Evolutionary conservation across 192 early-diverging fungal species (phyloP).

Genomic region (Powellomyces hirtus): DNA sequence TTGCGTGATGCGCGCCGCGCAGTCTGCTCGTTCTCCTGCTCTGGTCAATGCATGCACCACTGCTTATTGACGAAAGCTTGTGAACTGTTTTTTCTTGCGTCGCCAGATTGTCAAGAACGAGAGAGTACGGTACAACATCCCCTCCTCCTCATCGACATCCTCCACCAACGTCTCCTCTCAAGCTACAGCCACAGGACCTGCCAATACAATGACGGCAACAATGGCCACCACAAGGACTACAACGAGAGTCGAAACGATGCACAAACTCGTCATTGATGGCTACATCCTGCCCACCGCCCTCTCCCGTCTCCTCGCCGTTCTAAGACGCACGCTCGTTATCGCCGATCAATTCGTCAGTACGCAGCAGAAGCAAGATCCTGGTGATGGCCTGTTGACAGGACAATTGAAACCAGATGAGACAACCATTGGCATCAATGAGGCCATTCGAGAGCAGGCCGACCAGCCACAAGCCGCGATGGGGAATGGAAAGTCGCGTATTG

Average conservation of each 20-base stretch:
- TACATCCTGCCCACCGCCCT: slow-evolving; percentile 16
- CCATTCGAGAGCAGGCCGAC: too few relatives aligned
- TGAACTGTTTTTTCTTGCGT: neutral
- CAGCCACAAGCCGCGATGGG: too few relatives aligned
- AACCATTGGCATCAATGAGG: slow-evolving; percentile 14
- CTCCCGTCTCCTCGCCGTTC: neutral
- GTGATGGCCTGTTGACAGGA: neutral
- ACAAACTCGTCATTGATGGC: slow-evolving; percentile 19
- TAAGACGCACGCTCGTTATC: neutral
- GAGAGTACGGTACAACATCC: slow-evolving; percentile 13
- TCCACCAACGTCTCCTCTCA: neutral
- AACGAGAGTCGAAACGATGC: neutral
- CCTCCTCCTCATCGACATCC: neutral
- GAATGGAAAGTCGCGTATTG: too few relatives aligned
- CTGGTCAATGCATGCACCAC: too few relatives aligned
- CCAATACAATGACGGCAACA: neutral
- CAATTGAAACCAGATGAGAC: neutral
- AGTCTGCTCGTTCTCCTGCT: too few relatives aligned
- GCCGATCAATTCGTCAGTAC: neutral
- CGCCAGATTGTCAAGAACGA: slow-evolving; percentile 19
- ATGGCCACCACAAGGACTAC: neutral
- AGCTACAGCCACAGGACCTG: too few relatives aligned
- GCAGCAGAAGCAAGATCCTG: neutral
- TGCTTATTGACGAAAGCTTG: neutral
- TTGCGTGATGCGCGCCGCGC: too few relatives aligned